Percentiles rank a stretch among this genome's conserved stretches.
Evolutionary conservation across 305 asterid genomes (phyloP).

Genomic region (Caryopteris hybrid): DNA sequence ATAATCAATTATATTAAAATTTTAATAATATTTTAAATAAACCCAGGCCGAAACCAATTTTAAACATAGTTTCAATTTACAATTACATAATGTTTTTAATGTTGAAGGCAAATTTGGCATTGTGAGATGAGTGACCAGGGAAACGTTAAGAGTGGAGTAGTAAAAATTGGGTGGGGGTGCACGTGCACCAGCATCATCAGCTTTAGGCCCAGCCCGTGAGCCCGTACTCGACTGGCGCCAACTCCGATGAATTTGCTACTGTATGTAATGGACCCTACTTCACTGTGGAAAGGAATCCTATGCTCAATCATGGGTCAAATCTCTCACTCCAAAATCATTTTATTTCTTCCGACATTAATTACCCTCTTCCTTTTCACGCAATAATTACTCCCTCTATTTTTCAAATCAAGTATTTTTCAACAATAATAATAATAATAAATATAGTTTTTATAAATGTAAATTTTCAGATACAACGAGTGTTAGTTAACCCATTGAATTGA

Average conservation of each 20-base stretch:
- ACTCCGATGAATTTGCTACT: background rate
- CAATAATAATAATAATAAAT: too few species aligned
- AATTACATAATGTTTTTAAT: too few species aligned
- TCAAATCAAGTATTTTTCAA: too few species aligned
- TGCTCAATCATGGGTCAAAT: constrained; percentile 4
- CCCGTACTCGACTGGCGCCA: constrained; percentile 11
- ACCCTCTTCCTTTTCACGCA: too few species aligned
- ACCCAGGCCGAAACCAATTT: too few species aligned
- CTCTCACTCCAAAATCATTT: background rate
- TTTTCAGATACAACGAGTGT: too few species aligned
- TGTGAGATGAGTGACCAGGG: background rate
- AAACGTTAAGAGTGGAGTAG: background rate
- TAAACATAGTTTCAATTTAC: too few species aligned
- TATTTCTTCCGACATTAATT: background rate
- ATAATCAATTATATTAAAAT: too few species aligned
- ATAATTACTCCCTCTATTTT: too few species aligned
- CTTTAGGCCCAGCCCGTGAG: constrained; percentile 15
- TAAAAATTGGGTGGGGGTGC: background rate
- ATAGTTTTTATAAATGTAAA: too few species aligned
- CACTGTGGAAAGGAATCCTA: constrained; percentile 21
- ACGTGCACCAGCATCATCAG: constrained; percentile 21
- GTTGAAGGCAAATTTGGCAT: background rate
- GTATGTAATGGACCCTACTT: constrained; percentile 19
- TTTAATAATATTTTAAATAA: too few species aligned
- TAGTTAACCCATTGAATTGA: too few species aligned